phyloP scores from a whole-genome alignment of 2,329 filamentous ascomycete species.

The Aspergillus clavatus region DNA sequence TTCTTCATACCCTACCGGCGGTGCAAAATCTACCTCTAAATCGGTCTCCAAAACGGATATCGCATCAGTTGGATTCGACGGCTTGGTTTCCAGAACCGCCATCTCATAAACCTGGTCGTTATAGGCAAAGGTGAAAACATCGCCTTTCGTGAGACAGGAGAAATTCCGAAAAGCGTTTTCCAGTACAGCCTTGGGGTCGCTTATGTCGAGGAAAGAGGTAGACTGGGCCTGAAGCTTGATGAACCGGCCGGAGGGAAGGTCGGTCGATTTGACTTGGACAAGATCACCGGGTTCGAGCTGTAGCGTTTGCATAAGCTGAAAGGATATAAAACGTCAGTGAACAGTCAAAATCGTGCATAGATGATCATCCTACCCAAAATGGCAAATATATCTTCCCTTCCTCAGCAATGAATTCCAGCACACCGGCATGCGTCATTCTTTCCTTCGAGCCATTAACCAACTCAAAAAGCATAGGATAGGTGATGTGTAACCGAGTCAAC shows the following conservation, averaged over 20 bases:
- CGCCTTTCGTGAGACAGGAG: conserved; percentile 84
- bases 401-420: conserved; percentile 94
- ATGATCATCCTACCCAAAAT: conserved; percentile 65
- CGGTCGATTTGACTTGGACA: conserved; percentile 90
- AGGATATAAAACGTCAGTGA: conserved; percentile 5
- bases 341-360: background rate
- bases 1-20: conserved; percentile 91
- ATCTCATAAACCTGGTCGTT: conserved; percentile 93
- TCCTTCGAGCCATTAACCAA: conserved; percentile 80
- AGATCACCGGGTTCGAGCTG: conserved; percentile 87
- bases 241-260: conserved; percentile 80
- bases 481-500: conserved; percentile 89
- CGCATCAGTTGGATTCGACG: conserved; percentile 72
- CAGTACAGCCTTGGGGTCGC: conserved; percentile 92
- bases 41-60: conserved; percentile 95
- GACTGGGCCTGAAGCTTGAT: conserved; percentile 97
- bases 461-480: conserved; percentile 96
- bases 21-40: conserved; percentile 90
- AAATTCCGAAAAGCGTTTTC: conserved; percentile 97
- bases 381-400: conserved; percentile 95
- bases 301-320: conserved; percentile 87
- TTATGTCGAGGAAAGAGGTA: conserved; percentile 90
- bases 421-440: conserved; percentile 83
- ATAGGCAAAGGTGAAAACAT: conserved; percentile 94
- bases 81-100: conserved; percentile 89